Evolutionary conservation across 495 filamentous ascomycete species (phyloP), one percentile per base, ranked within the genome.

Genomic region (Cudoniella acicularis): DNA sequence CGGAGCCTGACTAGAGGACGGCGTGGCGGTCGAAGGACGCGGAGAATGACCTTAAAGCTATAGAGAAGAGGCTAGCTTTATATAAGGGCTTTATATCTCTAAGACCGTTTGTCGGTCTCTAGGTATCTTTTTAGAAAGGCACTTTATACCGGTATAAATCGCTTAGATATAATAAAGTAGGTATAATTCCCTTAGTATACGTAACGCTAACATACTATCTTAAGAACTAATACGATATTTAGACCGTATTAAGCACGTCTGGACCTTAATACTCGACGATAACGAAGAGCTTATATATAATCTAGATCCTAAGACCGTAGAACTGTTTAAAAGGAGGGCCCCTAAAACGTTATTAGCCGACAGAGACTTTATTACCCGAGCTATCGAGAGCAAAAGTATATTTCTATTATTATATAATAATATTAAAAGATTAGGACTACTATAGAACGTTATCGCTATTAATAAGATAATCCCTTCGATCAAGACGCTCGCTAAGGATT

Each of bases 161-260:
- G 49, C 50, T 60, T 24, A 60, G 50, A 54, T 60, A 23, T 60
- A 40, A 60, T 54, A 17, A 54, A 54, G 57, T 60, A 60, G 24
- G 50, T 49, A 54, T 49, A 45, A 20, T 48, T 60, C 50, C 18
- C 57, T 60, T 48, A 20, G 36, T 21, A 54, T 54, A 21, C 40
- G 50, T 36, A 22, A 54, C 36, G 27, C 49, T 60, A 53, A 60
- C 20, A 53, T 60, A 49, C 36, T 24, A 54, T 47, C 50, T 54
- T 23, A 60, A 40, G 57, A 60, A 54, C 50, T 60, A 21, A 60
- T 60, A 54, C 57, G 41, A 53, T 60, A 60, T 54, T 60, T 60
- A 54, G 25, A 53, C 50, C 41, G 41, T 40, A 60, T 60, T 54
- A 60, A 60, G 57, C 50, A 54, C 50, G 50, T 54, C 50, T 60